Evolutionary conservation across 345 rosid species (phyloP), one percentile per base, ranked within the genome.

Genomic region (Citrus inodora): DNA sequence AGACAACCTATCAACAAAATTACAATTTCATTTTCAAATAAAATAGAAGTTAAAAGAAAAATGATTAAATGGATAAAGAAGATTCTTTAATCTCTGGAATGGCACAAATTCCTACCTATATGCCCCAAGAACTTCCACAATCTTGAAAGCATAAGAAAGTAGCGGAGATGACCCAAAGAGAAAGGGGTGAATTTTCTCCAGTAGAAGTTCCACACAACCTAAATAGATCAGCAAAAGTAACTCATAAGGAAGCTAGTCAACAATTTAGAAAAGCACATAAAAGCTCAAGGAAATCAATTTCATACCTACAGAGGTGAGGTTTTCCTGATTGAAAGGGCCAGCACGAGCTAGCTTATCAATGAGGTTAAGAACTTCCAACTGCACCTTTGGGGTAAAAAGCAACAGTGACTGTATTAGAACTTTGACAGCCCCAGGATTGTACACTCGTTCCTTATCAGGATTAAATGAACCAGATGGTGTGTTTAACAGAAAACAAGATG

Each of bases 121-220:
- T 19, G 99, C 93, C 76, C 99, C 99, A 82, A 97, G 96, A 87
- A 87, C 88, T 86, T 94, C 98, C 81, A 97, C 93, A 86, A 94
- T 97, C 93, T 92, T 97, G 91, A 97, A 79, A 80, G 94, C 88
- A 87, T 92, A 83, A 30, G 92, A 88, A 73, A 93, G 94, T 72
- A 97, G 80, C 2, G 90, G 90, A 87, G 98, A 94, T 84, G 98
- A 92, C 68, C 98, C 92, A 19, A 86, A 82, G 74, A 97, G 94
- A 78, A 93, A 97, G 16, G 98, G 99, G 73, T 85, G 91, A 82
- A 97, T 91, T 37, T 86, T 94, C 89, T 93, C 98, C 90, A 97
- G 80, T 66, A 97, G 79, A 82, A 97, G 97, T 79, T 97, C 98
- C 86, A 94, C 94, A 55, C 99, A 97, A 79, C 98, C 99, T 96